Percentiles rank a stretch among this genome's conserved stretches.
Conservation (phyloP, 495 filamentous ascomycete genomes). For the Astrothelium macrocarpum region DNA sequence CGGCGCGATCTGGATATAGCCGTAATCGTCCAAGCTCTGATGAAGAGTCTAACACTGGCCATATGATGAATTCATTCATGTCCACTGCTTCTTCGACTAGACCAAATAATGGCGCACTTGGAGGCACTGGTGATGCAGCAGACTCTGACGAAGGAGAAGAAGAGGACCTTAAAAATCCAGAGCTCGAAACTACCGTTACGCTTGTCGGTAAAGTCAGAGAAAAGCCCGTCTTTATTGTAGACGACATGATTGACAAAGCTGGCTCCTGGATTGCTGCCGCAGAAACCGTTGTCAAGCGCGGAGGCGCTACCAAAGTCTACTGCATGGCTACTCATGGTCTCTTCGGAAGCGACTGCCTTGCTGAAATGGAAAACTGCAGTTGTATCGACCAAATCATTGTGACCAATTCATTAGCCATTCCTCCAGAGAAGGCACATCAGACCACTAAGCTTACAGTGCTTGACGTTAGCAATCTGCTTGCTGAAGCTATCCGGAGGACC, state of each 20-base stretch:
- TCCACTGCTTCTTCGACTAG: constrained; percentile 46
- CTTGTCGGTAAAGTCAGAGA: constrained; percentile 86
- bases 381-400: constrained; percentile 92
- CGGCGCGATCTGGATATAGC: constrained; percentile 45
- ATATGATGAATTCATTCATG: constrained; percentile 57
- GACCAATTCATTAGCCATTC: constrained; percentile 91
- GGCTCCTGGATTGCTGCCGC: constrained; percentile 98
- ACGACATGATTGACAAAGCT: constrained; percentile 98
- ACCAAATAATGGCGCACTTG: constrained; percentile 53
- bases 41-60: constrained; percentile 41
- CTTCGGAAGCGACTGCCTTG: constrained; percentile 80
- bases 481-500: constrained; percentile 90
- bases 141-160: constrained; percentile 85
- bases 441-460: constrained; percentile 81
- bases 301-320: constrained; percentile 85
- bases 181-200: constrained; percentile 87
- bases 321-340: constrained; percentile 96
- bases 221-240: constrained; percentile 82
- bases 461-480: constrained; percentile 74
- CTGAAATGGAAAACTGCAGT: constrained; percentile 81
- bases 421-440: constrained; percentile 53
- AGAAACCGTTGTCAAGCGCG: constrained; percentile 90
- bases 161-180: constrained; percentile 58
- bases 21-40: constrained; percentile 15
- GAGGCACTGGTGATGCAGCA: constrained; percentile 69